Conservation (phyloP, 768 basidiomycete species). For the Pluteus cervinus region DNA sequence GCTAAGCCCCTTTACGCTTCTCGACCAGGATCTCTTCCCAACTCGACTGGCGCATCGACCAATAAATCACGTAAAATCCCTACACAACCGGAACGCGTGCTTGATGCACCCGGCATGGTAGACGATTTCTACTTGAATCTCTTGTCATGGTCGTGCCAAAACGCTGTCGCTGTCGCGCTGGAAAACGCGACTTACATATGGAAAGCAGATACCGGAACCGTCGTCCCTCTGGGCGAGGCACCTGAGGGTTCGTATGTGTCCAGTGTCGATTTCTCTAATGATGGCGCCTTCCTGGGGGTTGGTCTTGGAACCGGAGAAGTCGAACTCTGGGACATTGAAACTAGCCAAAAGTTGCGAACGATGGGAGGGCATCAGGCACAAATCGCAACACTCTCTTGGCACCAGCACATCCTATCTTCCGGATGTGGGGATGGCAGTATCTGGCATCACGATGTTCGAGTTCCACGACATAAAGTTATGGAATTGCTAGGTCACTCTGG, state of each 20-base stretch:
- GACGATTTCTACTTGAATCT: conserved; percentile 99
- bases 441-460: conserved; percentile 92
- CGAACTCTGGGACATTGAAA: conserved; percentile 92
- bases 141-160: conserved; percentile 81
- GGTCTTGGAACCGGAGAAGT: conserved; percentile 80
- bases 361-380: conserved; percentile 87
- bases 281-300: conserved; percentile 76
- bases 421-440: conserved; percentile 95
- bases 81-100: conserved; percentile 83
- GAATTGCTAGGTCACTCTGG: conserved; percentile 87
- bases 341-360: conserved; percentile 74
- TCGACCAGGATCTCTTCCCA: conserved; percentile 54
- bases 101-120: conserved; percentile 89
- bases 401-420: conserved; percentile 76
- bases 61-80: conserved; percentile 80
- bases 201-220: conserved; percentile 85
- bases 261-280: conserved; percentile 72
- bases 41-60: conserved; percentile 57
- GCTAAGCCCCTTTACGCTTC: conserved; percentile 69
- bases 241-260: conserved; percentile 74
- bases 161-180: conserved; percentile 86
- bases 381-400: conserved; percentile 83
- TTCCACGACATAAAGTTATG: conserved; percentile 83
- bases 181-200: conserved; percentile 87
- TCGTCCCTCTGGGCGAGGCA: conserved; percentile 71